phyloP scores from a whole-genome alignment of 2,329 filamentous ascomycete species.

The Hymenoscyphus fructigenus region DNA sequence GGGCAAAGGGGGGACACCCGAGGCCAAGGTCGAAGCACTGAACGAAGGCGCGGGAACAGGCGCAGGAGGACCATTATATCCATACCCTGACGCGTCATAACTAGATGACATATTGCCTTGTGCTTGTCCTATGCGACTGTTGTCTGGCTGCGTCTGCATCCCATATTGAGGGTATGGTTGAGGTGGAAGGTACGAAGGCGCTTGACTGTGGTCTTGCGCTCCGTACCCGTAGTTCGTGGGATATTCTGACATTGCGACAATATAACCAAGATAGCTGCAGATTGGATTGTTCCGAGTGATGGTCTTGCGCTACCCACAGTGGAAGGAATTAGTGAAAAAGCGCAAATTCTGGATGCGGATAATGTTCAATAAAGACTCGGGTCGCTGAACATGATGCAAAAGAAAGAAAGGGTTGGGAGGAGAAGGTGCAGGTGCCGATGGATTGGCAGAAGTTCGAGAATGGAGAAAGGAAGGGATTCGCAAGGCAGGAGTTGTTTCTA shows the following conservation, averaged over 20 bases:
- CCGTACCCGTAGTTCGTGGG: constrained; percentile 42
- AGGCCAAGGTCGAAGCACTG: constrained; percentile 28
- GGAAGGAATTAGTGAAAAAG: constrained; percentile 20
- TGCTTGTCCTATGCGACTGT: constrained; percentile 24
- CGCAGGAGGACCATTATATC: constrained; percentile 27
- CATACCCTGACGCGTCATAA: constrained; percentile 32
- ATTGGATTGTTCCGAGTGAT: background rate
- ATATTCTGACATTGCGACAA: constrained; percentile 47
- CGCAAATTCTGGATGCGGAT: constrained; percentile 15
- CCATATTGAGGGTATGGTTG: constrained; percentile 29
- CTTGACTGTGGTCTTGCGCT: constrained; percentile 16
- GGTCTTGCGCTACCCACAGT: background rate
- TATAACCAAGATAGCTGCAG: background rate
- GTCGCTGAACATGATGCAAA: constrained; percentile 24
- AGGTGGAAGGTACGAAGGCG: constrained; percentile 28
- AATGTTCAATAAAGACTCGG: constrained; percentile 26
- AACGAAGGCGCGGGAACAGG: constrained; percentile 24
- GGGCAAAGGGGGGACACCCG: constrained; percentile 32
- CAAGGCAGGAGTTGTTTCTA: background rate
- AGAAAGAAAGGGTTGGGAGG: background rate
- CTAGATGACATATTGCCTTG: constrained; percentile 28
- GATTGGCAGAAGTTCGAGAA: constrained; percentile 1
- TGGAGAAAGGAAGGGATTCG: constrained; percentile 13
- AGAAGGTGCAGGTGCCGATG: background rate
- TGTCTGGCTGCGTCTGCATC: constrained; percentile 21